phyloP scores from a whole-genome alignment of 768 basidiomycete genomes.

The Solioccasus polychromus region DNA sequence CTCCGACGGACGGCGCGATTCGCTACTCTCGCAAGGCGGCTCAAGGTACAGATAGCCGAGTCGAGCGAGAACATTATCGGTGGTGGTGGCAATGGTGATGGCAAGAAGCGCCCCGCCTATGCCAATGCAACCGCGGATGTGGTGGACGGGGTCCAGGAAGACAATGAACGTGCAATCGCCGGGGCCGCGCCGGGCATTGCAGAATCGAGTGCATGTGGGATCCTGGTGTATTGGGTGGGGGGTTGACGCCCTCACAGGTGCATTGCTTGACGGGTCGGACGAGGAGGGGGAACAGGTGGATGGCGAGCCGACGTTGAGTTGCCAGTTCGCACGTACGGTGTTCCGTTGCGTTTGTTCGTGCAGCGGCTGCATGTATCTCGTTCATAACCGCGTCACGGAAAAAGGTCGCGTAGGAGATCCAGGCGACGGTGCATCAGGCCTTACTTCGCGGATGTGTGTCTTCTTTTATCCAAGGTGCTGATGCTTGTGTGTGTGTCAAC shows the following conservation, averaged over 20 bases:
- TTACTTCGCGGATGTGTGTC: conserved; percentile 66
- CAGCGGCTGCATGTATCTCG: conserved; percentile 66
- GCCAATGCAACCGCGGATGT: neutral
- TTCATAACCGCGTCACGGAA: conserved; percentile 69
- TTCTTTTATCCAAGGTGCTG: neutral
- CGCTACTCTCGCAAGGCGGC: conserved; percentile 72
- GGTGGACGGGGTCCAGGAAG: conserved; percentile 54
- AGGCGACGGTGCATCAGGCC: conserved; percentile 83
- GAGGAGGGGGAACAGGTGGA: conserved; percentile 7
- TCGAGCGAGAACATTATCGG: conserved; percentile 39
- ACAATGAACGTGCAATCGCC: conserved; percentile 82
- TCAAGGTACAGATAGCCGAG: conserved; percentile 84
- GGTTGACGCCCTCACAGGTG: conserved; percentile 35
- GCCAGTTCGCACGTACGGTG: conserved; percentile 23
- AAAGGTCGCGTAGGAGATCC: conserved; percentile 82
- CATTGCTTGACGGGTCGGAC: conserved; percentile 47
- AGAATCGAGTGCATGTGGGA: conserved; percentile 78
- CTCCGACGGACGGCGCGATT: conserved; percentile 84
- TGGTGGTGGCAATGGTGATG: neutral
- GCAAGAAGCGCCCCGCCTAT: neutral
- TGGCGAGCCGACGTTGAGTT: conserved; percentile 11
- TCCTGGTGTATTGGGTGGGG: neutral
- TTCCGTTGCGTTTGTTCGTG: conserved; percentile 72
- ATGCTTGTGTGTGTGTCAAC: neutral
- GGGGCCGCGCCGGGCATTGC: conserved; percentile 93